Conservation (phyloP, 352 stramenopile genomes). For the Phytophthora gonapodyides region DNA sequence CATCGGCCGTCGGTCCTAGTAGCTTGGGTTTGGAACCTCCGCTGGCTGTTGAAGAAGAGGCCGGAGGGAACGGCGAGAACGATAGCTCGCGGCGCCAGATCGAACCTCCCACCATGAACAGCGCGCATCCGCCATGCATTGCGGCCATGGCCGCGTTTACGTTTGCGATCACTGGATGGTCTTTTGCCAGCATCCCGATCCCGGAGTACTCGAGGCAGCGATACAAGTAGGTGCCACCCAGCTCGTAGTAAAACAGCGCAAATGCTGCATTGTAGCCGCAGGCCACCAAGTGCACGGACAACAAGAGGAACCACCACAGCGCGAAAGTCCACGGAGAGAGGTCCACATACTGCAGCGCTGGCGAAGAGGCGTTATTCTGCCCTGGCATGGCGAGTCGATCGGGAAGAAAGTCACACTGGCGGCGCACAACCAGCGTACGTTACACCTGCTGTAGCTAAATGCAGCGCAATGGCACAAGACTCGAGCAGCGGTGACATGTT, state of each 20-base stretch:
- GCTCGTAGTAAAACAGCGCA: slow-evolving; percentile 17
- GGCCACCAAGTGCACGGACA: slow-evolving; percentile 13
- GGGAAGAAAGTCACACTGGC: no score
- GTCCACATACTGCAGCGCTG: slow-evolving; percentile 16
- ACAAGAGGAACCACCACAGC: slow-evolving; percentile 19
- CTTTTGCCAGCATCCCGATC: slow-evolving; percentile 14
- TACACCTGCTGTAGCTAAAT: no score
- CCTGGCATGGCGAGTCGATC: neutral
- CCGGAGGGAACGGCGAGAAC: slow-evolving; percentile 1
- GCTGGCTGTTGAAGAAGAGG: neutral
- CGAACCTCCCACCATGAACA: slow-evolving; percentile 10
- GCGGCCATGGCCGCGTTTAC: slow-evolving; percentile 23
- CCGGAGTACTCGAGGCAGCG: slow-evolving; percentile 19
- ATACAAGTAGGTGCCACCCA: slow-evolving; percentile 13
- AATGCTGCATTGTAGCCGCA: slow-evolving; percentile 17
- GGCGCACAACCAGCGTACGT: no score
- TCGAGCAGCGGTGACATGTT: no score
- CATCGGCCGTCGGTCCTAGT: neutral
- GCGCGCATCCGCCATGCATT: slow-evolving; percentile 16
- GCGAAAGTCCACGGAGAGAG: slow-evolving; percentile 8
- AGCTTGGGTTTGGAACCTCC: neutral
- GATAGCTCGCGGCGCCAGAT: slow-evolving; percentile 9
- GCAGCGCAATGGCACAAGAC: no score
- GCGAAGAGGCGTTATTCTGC: neutral
- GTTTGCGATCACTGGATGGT: slow-evolving; percentile 14